These are phyloP conservation scores for Orbilia ellipsospora DNA, from an alignment of 2,329 filamentous ascomycete genomes.

Conservation along the genomic window DNA sequence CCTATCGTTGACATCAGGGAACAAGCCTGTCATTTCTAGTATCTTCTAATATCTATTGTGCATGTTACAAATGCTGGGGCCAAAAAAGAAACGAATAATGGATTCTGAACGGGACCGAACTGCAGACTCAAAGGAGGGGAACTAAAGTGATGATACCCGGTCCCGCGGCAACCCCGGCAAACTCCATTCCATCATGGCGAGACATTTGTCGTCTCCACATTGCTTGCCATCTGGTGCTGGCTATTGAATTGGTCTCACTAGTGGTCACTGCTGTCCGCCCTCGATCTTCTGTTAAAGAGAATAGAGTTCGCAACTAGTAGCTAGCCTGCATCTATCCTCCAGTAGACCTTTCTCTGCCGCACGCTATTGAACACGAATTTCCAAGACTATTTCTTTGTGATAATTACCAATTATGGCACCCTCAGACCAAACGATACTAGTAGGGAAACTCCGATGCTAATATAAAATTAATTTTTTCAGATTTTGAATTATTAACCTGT, in stretches of 20 bases:
- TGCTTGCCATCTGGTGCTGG: not conserved
- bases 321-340: not conserved
- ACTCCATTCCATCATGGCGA: not conserved
- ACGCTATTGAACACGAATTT: not conserved
- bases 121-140: no score
- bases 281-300: no score
- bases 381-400: not conserved
- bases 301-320: no score
- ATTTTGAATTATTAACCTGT: not conserved
- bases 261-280: conserved; percentile 11
- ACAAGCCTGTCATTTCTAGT: no score
- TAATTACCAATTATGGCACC: conserved; percentile 27
- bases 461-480: not conserved
- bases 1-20: no score
- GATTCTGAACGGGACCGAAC: no score
- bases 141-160: no score
- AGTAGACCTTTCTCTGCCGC: no score
- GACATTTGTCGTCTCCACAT: not conserved
- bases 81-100: no score
- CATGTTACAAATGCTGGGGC: no score
- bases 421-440: conserved; percentile 44
- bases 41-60: no score
- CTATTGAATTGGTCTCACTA: conserved; percentile 6
- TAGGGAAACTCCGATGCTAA: conserved; percentile 1
- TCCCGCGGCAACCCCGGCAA: conserved; percentile 4